Evolutionary conservation across 768 basidiomycete genomes (phyloP), one percentile per base, ranked within the genome.

Genomic region (Podaxis sp.): DNA sequence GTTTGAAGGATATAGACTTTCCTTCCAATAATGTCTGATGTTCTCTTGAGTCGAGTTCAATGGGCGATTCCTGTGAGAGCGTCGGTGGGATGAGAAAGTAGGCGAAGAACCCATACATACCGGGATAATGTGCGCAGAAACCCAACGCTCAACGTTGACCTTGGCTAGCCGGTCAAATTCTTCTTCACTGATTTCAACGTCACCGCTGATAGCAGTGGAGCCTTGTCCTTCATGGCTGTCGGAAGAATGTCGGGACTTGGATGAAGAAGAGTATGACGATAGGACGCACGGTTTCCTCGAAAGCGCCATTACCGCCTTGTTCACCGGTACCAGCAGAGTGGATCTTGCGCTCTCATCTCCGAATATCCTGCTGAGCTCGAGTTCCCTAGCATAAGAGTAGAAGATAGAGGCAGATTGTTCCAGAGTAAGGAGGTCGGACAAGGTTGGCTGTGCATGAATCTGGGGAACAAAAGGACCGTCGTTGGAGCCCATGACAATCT

Each of bases 241-340:
- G 42, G n/a, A 44, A 38, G 59, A 38, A 27, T 25, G 3, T 25
- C 11, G 21, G 32, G 16, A 16, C 5, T 13, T 4, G 2, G 1
- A 14, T 18, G 27, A 42, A 27, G 25, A 13, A 16, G 28, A 35
- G 44, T n/a, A 52, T 13, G 50, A 25, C 10, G 16, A 7, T 2
- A n/a, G 35, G 9, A 78, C 90, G 74, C 73, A 95, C 91, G 93
- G 93, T 73, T 95, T 94, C 67, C 85, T 76, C 2, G 85, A 71
- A 56, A 94, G 74, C 3, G 87, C 86, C 84, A 93, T 91, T 14
- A 95, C 85, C 7, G 92, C 93, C 71, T 88, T 90, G 72, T 96
- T 95, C 25, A 89, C 91, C 0, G 93, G 93, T 4, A 88, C 92
- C 46, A 96, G 79, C 9, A 95, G 55, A 0, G 92, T 92, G 57